Percentiles rank a stretch among this genome's conserved stretches.
These are phyloP conservation scores for Pichiaceae sp. DNA, from an alignment of 1,139 yeast species.

Conservation along the genomic window DNA sequence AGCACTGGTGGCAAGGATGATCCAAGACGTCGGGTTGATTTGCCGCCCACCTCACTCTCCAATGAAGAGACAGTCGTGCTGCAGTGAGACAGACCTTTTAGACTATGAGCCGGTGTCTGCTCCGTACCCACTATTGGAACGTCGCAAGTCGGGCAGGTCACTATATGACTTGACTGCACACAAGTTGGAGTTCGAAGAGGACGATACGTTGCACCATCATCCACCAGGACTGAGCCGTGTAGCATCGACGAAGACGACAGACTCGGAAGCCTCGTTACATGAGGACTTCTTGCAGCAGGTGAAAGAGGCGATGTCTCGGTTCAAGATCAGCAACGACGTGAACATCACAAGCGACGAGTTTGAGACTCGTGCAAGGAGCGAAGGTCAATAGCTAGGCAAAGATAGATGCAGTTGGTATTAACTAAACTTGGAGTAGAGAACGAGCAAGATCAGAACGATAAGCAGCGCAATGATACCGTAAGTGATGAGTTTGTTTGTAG, in stretches of 20 bases:
- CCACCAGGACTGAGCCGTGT: conserved; percentile 24
- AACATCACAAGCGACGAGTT: conserved; percentile 48
- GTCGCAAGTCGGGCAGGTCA: conserved; percentile 69
- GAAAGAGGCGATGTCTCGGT: conserved; percentile 43
- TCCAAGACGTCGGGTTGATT: conserved; percentile 82
- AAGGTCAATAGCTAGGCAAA: not conserved
- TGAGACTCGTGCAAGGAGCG: conserved; percentile 34
- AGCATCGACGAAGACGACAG: conserved; percentile 18
- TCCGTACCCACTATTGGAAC: conserved; percentile 26
- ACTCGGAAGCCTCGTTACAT: conserved; percentile 24
- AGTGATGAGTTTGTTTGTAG: conserved; percentile 90
- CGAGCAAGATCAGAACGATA: conserved; percentile 73
- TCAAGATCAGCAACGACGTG: conserved; percentile 32
- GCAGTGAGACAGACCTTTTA: conserved; percentile 31
- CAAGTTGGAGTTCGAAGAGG: conserved; percentile 57
- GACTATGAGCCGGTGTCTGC: conserved; percentile 47
- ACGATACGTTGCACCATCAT: conserved; percentile 30
- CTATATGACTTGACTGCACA: conserved; percentile 59
- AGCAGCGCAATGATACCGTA: conserved; percentile 92
- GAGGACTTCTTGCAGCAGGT: conserved; percentile 40
- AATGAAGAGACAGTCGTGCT: conserved; percentile 23
- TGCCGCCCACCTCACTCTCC: conserved; percentile 33
- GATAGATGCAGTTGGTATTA: not conserved
- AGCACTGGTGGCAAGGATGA: conserved; percentile 85
- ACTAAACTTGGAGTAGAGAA: conserved; percentile 74